Percentiles rank a stretch among this genome's conserved stretches.
These are phyloP conservation scores for Cerioporus squamosus DNA, from an alignment of 1,284 basidiomycete genomes.

Conservation along the genomic window DNA sequence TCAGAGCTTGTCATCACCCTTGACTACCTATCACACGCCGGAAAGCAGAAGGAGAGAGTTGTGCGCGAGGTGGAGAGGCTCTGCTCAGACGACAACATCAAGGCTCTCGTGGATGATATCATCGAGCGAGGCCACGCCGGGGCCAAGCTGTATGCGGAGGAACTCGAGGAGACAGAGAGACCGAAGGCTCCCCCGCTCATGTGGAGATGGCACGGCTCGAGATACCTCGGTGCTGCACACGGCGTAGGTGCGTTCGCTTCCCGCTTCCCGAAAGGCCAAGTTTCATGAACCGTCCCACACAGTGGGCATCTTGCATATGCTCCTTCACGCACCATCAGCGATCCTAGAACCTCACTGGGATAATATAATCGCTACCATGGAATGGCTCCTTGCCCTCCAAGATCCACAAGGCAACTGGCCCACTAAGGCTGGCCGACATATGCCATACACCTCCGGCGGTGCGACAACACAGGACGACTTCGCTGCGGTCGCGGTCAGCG, in stretches of 20 bases:
- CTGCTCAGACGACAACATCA: slow-evolving; percentile 25
- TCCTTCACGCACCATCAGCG: slow-evolving; percentile 46
- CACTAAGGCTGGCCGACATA: slow-evolving; percentile 41
- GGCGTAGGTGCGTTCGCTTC: slow-evolving; percentile 48
- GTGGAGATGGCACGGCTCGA: slow-evolving; percentile 60
- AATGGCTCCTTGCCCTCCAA: slow-evolving; percentile 52
- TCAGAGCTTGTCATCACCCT: slow-evolving; percentile 18
- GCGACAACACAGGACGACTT: slow-evolving; percentile 10
- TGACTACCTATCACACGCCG: slow-evolving; percentile 15
- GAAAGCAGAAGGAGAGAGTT: slow-evolving; percentile 19
- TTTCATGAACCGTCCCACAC: neutral
- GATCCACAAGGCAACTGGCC: slow-evolving; percentile 56
- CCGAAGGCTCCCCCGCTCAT: slow-evolving; percentile 45
- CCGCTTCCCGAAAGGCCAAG: slow-evolving; percentile 1
- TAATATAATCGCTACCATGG: slow-evolving; percentile 46
- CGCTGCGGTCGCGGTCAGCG: slow-evolving; percentile 13
- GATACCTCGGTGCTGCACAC: slow-evolving; percentile 60
- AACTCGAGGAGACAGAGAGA: slow-evolving; percentile 24
- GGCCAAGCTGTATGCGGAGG: slow-evolving; percentile 37
- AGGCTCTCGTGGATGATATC: slow-evolving; percentile 48
- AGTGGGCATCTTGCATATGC: slow-evolving; percentile 57
- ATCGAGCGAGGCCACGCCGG: slow-evolving; percentile 48
- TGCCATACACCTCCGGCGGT: slow-evolving; percentile 22
- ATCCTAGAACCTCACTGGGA: slow-evolving; percentile 42
- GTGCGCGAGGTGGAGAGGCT: slow-evolving; percentile 18